Evolutionary conservation across 495 filamentous ascomycete genomes (phyloP).

Genomic region (Penicillium malachiteum): DNA sequence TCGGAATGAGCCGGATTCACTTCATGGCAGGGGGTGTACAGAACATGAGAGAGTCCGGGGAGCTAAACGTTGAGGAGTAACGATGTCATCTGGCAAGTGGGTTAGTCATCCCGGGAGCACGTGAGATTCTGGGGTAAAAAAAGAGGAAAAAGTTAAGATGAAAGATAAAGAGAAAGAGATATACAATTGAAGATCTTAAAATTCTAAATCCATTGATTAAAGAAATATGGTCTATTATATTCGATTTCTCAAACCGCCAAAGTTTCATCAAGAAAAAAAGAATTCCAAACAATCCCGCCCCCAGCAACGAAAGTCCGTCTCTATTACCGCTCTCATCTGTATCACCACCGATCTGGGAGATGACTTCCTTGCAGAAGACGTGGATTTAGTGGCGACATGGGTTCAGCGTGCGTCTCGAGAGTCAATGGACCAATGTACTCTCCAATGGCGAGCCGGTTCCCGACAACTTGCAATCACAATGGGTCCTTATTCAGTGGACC

Average conservation of each 20-base stretch:
- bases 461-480: constrained; percentile 46
- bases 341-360: constrained; percentile 93
- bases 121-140: background rate
- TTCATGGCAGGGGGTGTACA: constrained; percentile 12
- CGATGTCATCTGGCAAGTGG: constrained; percentile 19
- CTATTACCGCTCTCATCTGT: constrained; percentile 61
- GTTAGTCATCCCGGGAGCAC: too few species aligned
- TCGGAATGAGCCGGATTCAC: constrained; percentile 2
- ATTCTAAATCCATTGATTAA: background rate
- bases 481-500: constrained; percentile 30
- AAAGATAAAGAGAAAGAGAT: background rate
- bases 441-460: constrained; percentile 55
- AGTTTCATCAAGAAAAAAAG: constrained; percentile 33
- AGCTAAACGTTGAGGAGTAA: background rate
- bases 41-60: background rate
- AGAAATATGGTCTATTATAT: constrained; percentile 64
- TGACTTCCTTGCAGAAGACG: constrained; percentile 67
- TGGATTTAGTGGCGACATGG: constrained; percentile 51
- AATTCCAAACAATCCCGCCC: constrained; percentile 1
- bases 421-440: constrained; percentile 42
- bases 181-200: background rate
- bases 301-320: constrained; percentile 32
- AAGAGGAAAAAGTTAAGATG: background rate
- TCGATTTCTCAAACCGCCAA: constrained; percentile 68
- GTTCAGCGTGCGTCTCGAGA: constrained; percentile 27